These are phyloP conservation scores for Calonectria hongkongensis DNA, from an alignment of 2,329 filamentous ascomycete species.

Conservation along the genomic window DNA sequence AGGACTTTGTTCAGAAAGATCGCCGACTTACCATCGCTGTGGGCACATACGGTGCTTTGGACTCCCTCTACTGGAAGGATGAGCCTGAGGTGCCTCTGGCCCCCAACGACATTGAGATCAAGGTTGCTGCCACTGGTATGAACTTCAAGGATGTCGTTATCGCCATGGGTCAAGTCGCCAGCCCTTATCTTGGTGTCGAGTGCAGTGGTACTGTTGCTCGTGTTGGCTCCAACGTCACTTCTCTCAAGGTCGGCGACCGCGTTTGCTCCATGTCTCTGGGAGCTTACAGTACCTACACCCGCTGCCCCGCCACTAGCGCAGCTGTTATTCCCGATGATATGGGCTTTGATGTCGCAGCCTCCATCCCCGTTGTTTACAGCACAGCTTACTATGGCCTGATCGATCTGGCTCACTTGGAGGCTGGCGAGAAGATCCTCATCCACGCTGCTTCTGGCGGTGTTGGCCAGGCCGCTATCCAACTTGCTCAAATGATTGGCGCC, in stretches of 20 bases:
- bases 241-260: constrained; percentile 39
- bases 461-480: constrained; percentile 57
- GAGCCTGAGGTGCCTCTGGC: constrained; percentile 54
- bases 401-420: constrained; percentile 41
- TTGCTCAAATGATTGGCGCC: constrained; percentile 51
- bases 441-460: constrained; percentile 51
- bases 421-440: constrained; percentile 57
- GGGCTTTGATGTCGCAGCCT: constrained; percentile 36
- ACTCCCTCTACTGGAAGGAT: constrained; percentile 64
- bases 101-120: constrained; percentile 64
- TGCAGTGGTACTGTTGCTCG: constrained; percentile 62
- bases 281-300: constrained; percentile 42
- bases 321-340: constrained; percentile 41
- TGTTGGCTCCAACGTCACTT: constrained; percentile 57
- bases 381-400: constrained; percentile 48
- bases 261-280: constrained; percentile 43
- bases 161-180: constrained; percentile 62
- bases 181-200: constrained; percentile 62
- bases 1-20: constrained; percentile 62
- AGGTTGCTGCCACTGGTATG: constrained; percentile 65
- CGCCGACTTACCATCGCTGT: constrained; percentile 63
- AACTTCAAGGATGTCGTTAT: constrained; percentile 69
- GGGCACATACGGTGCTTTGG: constrained; percentile 61
- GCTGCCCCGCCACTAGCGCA: constrained; percentile 65
- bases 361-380: constrained; percentile 45